phyloP scores from a whole-genome alignment of 495 filamentous ascomycete genomes.

The Xylaria intraflava region DNA sequence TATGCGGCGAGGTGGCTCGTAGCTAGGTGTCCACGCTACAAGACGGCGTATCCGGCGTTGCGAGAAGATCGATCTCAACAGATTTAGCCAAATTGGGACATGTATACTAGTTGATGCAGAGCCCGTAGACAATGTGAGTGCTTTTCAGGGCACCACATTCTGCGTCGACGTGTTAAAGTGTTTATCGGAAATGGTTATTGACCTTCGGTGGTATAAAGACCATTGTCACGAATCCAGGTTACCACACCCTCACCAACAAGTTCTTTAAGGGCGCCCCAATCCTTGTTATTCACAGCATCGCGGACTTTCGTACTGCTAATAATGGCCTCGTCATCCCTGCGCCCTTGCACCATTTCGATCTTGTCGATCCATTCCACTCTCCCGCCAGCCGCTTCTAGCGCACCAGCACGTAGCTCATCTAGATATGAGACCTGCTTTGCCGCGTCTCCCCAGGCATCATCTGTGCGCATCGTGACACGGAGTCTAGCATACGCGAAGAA shows the following conservation, averaged over 20 bases:
- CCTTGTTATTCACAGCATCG: conserved; percentile 48
- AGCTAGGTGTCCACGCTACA: too few relatives aligned
- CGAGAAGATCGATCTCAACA: too few relatives aligned
- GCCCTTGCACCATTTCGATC: conserved; percentile 64
- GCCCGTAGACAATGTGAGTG: too few relatives aligned
- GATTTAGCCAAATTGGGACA: too few relatives aligned
- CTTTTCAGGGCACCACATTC: not conserved
- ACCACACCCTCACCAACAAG: conserved; percentile 59
- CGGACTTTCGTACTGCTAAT: conserved; percentile 80
- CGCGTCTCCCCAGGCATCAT: conserved; percentile 56
- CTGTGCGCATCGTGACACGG: conserved; percentile 64
- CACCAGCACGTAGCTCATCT: conserved; percentile 41
- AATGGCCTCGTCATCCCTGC: conserved; percentile 43
- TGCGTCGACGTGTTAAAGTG: too few relatives aligned
- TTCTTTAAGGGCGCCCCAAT: conserved; percentile 49
- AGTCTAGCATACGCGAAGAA: conserved; percentile 68
- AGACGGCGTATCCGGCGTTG: too few relatives aligned
- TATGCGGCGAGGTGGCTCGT: too few relatives aligned
- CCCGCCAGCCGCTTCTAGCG: conserved; percentile 52
- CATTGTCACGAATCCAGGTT: conserved; percentile 49
- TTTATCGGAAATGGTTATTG: not conserved
- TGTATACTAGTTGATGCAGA: too few relatives aligned
- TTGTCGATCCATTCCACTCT: conserved; percentile 59
- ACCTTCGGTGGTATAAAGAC: conserved; percentile 39
- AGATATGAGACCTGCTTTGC: conserved; percentile 58